These are phyloP conservation scores for Cryptosporidium ryanae DNA, from an alignment of 169 alveolate genomes.

Conservation along the genomic window DNA sequence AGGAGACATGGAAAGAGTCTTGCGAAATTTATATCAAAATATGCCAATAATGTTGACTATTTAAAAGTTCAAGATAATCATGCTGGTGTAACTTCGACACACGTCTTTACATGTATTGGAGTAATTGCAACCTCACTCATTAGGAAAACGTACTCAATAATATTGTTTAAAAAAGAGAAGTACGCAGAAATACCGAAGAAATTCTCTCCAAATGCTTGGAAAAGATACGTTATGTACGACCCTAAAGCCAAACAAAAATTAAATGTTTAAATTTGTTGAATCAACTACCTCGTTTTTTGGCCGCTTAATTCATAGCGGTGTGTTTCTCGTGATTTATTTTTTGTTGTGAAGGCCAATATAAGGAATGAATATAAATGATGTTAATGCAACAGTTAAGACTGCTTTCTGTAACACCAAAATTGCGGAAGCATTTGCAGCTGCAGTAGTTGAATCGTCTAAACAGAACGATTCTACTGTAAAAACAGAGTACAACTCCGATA, in stretches of 20 bases:
- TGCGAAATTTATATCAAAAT: constrained; percentile 23
- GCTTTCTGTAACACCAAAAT: constrained; percentile 63
- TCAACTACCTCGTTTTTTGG: no score
- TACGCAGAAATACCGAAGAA: constrained; percentile 43
- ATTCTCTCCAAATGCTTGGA: constrained; percentile 6
- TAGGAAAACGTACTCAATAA: neutral
- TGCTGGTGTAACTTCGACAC: neutral
- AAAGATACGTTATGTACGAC: constrained; percentile 43
- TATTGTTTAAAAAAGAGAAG: neutral
- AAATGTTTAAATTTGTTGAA: neutral
- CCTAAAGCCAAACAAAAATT: neutral
- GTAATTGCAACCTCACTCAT: constrained; percentile 20
- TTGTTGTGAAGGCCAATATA: constrained; percentile 3
- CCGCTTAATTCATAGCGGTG: no score
- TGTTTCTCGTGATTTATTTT: no score
- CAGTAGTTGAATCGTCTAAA: constrained; percentile 63
- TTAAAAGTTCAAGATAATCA: constrained; percentile 25
- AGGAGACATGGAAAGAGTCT: constrained; percentile 28
- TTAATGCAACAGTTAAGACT: constrained; percentile 58
- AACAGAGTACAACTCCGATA: constrained; percentile 20
- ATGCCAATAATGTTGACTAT: constrained; percentile 13
- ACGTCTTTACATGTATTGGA: constrained; percentile 18
- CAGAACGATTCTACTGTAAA: constrained; percentile 26
- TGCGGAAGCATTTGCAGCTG: constrained; percentile 74
- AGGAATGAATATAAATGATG: constrained; percentile 49